phyloP scores from a whole-genome alignment of 176 grass and related monocot genomes.

The Panicum miliaceum region DNA sequence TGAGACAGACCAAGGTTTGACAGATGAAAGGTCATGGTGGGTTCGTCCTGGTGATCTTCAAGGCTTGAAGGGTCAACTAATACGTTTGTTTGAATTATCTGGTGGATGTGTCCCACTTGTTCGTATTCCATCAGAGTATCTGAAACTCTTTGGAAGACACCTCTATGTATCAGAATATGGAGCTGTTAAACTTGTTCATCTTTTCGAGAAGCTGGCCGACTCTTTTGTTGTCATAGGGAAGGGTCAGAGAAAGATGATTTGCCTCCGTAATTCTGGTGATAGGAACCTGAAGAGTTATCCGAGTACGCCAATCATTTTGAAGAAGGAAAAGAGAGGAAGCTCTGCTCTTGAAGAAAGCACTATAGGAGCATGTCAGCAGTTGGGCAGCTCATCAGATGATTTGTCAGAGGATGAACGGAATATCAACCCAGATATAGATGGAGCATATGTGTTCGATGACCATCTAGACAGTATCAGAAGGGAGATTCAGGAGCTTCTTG shows the following conservation, averaged over 20 bases:
- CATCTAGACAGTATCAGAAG: slow-evolving; percentile 63
- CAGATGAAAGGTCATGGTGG: slow-evolving; percentile 66
- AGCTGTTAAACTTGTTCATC: slow-evolving; percentile 60
- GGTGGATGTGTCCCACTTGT: slow-evolving; percentile 75
- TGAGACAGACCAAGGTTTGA: slow-evolving; percentile 35
- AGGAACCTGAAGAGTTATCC: slow-evolving; percentile 62
- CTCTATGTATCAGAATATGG: slow-evolving; percentile 79
- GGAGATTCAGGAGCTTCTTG: slow-evolving; percentile 89
- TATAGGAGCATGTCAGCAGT: slow-evolving; percentile 45
- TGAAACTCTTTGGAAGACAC: slow-evolving; percentile 72
- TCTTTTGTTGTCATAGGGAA: slow-evolving; percentile 79
- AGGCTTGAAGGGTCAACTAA: slow-evolving; percentile 74
- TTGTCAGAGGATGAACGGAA: slow-evolving; percentile 72
- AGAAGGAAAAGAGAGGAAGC: slow-evolving; percentile 63
- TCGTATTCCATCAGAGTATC: slow-evolving; percentile 75
- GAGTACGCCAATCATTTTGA: slow-evolving; percentile 65
- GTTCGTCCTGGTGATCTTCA: slow-evolving; percentile 76
- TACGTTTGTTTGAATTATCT: slow-evolving; percentile 68
- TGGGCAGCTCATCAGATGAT: slow-evolving; percentile 75
- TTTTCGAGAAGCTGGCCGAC: slow-evolving; percentile 78
- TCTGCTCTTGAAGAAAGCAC: slow-evolving; percentile 43
- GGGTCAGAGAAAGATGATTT: slow-evolving; percentile 77
- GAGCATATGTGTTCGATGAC: slow-evolving; percentile 50
- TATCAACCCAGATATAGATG: slow-evolving; percentile 49
- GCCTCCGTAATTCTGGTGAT: slow-evolving; percentile 72